A percentile compares a stretch with the other conserved stretches of the same genome.
These are phyloP conservation scores for Scheffersomyces lignicola DNA, from an alignment of 1,139 yeast genomes.

Conservation along the genomic window DNA sequence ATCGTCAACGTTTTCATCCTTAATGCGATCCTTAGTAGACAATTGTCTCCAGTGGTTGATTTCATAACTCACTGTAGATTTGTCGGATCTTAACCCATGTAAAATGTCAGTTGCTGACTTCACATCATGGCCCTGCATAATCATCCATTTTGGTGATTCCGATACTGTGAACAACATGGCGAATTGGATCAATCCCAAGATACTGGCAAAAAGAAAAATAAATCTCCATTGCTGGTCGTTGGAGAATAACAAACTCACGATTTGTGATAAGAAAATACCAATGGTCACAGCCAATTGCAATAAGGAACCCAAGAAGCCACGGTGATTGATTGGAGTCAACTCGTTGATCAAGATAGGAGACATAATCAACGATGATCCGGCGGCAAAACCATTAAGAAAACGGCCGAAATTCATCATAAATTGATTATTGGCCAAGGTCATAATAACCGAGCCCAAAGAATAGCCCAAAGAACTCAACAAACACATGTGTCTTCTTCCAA, in stretches of 20 bases:
- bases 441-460: constrained; percentile 26
- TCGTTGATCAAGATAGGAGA: constrained; percentile 42
- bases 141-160: constrained; percentile 45
- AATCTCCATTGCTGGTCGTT: constrained; percentile 38
- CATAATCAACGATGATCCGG: constrained; percentile 38
- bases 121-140: constrained; percentile 29
- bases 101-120: constrained; percentile 28
- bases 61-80: constrained; percentile 30
- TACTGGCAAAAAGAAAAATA: constrained; percentile 27
- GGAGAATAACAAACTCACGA: constrained; percentile 32
- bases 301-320: constrained; percentile 40
- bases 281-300: constrained; percentile 38
- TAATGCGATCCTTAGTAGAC: constrained; percentile 12
- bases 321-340: constrained; percentile 36
- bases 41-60: constrained; percentile 40
- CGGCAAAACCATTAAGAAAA: constrained; percentile 36
- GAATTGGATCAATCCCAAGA: constrained; percentile 28
- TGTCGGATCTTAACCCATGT: constrained; percentile 28
- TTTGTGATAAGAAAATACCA: constrained; percentile 36
- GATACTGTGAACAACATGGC: constrained; percentile 30
- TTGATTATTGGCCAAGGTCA: constrained; percentile 24
- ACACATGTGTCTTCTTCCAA: constrained; percentile 30
- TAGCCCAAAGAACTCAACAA: constrained; percentile 24
- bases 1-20: constrained; percentile 10
- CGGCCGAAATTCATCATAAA: constrained; percentile 27